These are phyloP conservation scores for Berberis thunbergii DNA, from an alignment of 164 flowering plant species.

Conservation along the genomic window DNA sequence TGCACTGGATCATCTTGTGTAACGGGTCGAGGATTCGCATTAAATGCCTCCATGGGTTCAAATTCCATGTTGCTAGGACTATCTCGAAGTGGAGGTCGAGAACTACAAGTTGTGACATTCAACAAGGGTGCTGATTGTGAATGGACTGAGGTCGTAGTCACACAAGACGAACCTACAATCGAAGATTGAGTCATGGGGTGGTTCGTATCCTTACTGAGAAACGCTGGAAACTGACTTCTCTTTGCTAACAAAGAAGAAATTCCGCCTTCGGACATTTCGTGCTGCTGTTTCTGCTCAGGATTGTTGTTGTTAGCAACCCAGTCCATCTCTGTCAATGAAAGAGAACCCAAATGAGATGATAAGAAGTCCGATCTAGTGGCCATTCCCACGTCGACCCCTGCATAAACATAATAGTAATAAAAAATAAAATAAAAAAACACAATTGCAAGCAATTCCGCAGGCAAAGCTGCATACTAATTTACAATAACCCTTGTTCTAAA, in stretches of 20 bases:
- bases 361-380: conserved; percentile 52
- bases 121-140: conserved; percentile 67
- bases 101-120: conserved; percentile 47
- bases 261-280: conserved; percentile 32
- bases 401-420: conserved; percentile 17
- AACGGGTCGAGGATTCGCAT: conserved; percentile 22
- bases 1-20: conserved; percentile 20
- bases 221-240: conserved; percentile 31
- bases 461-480: conserved; percentile 9
- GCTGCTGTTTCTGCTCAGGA: conserved; percentile 33
- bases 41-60: conserved; percentile 30
- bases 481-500: neutral
- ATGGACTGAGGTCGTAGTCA: conserved; percentile 59
- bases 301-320: conserved; percentile 33
- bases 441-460: conserved; percentile 12
- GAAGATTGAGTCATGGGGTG: conserved; percentile 62
- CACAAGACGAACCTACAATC: conserved; percentile 55
- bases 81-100: conserved; percentile 25
- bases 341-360: conserved; percentile 62
- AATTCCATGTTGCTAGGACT: conserved; percentile 21
- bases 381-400: conserved; percentile 62
- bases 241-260: conserved; percentile 32
- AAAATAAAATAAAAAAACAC: conserved; percentile 14
- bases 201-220: conserved; percentile 33
- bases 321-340: conserved; percentile 79